Conservation (phyloP, 192 early-diverging fungal species). For the Geranomyces michiganensis region DNA sequence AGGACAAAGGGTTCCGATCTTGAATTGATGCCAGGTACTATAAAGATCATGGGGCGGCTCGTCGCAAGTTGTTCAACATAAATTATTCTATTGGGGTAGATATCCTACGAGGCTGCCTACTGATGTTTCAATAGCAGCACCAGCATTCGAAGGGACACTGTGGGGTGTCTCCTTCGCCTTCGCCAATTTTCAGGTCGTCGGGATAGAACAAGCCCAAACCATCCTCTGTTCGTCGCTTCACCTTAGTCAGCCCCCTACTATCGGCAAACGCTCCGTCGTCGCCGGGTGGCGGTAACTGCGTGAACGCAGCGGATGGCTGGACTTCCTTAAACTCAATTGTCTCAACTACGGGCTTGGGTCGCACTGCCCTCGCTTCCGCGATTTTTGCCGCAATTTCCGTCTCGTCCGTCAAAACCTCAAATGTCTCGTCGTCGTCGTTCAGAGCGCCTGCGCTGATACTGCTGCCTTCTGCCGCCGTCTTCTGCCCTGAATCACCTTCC, state of each 20-base stretch:
- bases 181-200: constrained; percentile 23
- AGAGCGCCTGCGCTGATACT: not conserved
- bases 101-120: too few relatives aligned
- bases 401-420: constrained; percentile 14
- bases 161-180: constrained; percentile 32
- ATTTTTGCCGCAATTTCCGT: constrained; percentile 12
- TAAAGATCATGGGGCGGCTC: too few relatives aligned
- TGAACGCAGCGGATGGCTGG: not conserved
- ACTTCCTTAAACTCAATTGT: constrained; percentile 21
- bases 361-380: constrained; percentile 1
- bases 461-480: not conserved
- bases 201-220: constrained; percentile 11
- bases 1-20: too few relatives aligned
- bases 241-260: constrained; percentile 11
- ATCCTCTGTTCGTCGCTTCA: constrained; percentile 22
- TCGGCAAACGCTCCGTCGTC: constrained; percentile 28
- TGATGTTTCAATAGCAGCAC: constrained; percentile 25
- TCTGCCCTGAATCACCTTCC: not conserved
- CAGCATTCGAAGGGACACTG: constrained; percentile 36
- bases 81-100: too few relatives aligned
- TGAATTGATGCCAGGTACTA: too few relatives aligned
- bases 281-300: not conserved
- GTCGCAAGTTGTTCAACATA: too few relatives aligned
- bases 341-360: constrained; percentile 28
- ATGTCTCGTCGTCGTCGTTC: constrained; percentile 19